Conservation (phyloP, 768 basidiomycete genomes). For the Glaciozyma martinii region DNA sequence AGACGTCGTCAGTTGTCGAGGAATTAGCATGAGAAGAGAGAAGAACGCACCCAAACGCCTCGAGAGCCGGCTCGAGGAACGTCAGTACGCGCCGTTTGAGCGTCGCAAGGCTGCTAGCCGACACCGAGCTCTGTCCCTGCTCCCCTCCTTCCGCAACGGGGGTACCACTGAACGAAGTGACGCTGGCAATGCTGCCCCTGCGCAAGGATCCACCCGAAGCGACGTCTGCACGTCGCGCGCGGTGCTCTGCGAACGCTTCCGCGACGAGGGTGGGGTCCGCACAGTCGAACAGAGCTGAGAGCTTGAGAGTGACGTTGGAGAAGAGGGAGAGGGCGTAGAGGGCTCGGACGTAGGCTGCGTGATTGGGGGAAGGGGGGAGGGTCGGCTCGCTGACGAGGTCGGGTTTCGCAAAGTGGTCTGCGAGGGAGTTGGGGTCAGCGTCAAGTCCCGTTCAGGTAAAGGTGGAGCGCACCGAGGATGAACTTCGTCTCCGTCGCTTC, state of each 20-base stretch:
- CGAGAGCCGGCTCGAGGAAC: conserved; percentile 24
- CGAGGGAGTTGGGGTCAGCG: not conserved
- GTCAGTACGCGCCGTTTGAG: conserved; percentile 11
- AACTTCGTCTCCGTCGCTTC: conserved; percentile 8
- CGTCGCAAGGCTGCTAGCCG: not conserved
- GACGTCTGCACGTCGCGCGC: not conserved
- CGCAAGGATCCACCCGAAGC: not conserved
- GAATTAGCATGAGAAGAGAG: not conserved
- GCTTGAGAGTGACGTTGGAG: conserved; percentile 22
- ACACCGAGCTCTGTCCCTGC: not conserved
- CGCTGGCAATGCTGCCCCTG: not conserved
- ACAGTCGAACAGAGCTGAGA: conserved; percentile 23
- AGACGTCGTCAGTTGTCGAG: conserved; percentile 5
- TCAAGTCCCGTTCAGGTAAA: not conserved
- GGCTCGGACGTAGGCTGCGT: conserved; percentile 9
- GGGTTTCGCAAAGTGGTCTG: conserved; percentile 30
- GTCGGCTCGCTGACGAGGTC: conserved; percentile 5
- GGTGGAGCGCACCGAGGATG: conserved; percentile 12
- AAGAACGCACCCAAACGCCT: conserved; percentile 19
- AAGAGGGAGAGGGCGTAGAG: conserved; percentile 24
- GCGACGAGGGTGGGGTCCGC: conserved; percentile 2
- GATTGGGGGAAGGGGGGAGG: not conserved
- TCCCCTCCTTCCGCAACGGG: not conserved
- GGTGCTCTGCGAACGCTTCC: conserved; percentile 12
- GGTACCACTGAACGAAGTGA: not conserved